phyloP scores from a whole-genome alignment of 306 rosid species.

The Quercus mongolica region DNA sequence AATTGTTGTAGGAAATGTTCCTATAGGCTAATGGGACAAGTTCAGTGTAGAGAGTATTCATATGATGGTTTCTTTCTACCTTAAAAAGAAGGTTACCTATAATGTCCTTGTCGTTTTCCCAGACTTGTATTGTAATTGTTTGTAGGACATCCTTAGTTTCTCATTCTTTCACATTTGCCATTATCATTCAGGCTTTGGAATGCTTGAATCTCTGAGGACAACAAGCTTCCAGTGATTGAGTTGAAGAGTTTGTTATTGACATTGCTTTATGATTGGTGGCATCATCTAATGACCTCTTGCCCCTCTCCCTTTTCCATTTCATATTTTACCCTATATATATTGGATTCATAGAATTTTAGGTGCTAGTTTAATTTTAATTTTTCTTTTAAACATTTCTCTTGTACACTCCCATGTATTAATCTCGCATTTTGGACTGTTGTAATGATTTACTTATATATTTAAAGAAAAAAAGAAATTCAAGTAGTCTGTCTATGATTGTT shows the following conservation, averaged over 20 bases:
- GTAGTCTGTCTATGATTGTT: neutral
- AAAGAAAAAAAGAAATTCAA: neutral
- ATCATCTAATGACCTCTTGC: neutral
- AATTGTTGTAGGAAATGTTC: constrained; percentile 12
- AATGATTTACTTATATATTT: neutral
- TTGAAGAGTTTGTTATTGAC: neutral
- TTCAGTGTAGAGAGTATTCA: neutral
- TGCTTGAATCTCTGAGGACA: neutral
- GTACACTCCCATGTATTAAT: neutral
- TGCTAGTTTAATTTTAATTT: neutral
- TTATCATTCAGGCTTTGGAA: neutral
- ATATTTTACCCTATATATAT: too few species aligned
- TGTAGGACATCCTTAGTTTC: neutral
- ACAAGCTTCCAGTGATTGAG: neutral
- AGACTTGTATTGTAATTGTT: neutral
- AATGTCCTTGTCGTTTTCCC: neutral
- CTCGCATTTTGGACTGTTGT: neutral
- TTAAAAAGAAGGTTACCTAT: neutral
- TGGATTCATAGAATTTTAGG: neutral
- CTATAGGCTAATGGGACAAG: neutral
- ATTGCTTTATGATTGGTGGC: neutral
- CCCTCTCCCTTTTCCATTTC: neutral
- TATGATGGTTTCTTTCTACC: neutral
- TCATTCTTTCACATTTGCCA: neutral
- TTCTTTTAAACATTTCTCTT: neutral